Percentiles rank a stretch among this genome's conserved stretches.
phyloP scores from a whole-genome alignment of 768 basidiomycete species.

The Leccinum incarnatum region DNA sequence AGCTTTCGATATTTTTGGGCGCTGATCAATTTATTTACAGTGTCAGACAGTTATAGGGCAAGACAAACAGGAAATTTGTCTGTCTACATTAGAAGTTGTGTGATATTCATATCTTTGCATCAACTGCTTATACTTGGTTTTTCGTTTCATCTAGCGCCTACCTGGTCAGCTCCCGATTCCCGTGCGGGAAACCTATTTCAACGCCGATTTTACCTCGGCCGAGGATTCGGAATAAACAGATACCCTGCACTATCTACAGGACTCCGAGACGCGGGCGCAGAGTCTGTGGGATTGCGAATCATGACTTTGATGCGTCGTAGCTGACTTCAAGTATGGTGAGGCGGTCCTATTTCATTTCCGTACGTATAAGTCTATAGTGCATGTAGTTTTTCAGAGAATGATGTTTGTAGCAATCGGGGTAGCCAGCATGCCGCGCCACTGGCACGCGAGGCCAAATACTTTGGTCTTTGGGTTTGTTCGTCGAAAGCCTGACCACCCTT shows the following conservation, averaged over 20 bases:
- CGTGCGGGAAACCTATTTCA: not conserved
- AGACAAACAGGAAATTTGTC: slow-evolving; percentile 18
- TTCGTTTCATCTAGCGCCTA: slow-evolving; percentile 20
- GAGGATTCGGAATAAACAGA: not conserved
- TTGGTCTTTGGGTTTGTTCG: too few species aligned
- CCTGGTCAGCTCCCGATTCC: slow-evolving; percentile 25
- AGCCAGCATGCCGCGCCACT: not conserved
- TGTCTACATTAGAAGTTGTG: slow-evolving; percentile 25
- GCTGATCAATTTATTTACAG: slow-evolving; percentile 6
- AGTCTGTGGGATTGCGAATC: not conserved
- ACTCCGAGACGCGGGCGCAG: not conserved
- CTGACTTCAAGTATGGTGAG: not conserved
- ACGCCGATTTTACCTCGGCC: not conserved
- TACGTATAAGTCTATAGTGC: not conserved
- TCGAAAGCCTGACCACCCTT: too few species aligned
- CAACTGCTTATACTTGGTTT: not conserved
- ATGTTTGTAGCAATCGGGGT: not conserved
- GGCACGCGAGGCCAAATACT: not conserved
- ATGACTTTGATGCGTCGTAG: not conserved
- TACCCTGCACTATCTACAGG: not conserved
- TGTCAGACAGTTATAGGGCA: slow-evolving; percentile 21
- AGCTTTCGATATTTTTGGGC: not conserved
- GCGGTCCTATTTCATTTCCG: not conserved
- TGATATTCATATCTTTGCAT: not conserved
- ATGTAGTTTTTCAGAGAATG: not conserved